Evolutionary conservation across 257 asterid species (phyloP), one percentile per base, ranked within the genome.

Genomic region (Solanum ossicruentum): DNA sequence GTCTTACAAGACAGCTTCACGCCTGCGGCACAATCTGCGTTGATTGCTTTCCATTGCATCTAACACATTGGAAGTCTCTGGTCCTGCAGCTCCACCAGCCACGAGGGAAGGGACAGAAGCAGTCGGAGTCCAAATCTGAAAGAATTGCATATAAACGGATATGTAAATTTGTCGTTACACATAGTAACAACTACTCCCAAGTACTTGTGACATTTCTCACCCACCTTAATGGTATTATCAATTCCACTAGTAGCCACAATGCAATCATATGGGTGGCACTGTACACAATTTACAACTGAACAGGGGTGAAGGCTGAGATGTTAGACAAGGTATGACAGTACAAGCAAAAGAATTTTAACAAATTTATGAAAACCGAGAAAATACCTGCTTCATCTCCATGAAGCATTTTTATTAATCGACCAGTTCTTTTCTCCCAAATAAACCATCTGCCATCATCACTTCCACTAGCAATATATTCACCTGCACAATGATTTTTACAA

Each of bases 391-490:
- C 95, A 88, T 97, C 99, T 86, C 99, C 99, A 80, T 86, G 91
- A 83, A 97, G 95, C 94, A 97, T 93, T 89, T 94, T 97, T 58
- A 95, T 80, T 85, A 97, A 83, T 78, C 98, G 93, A 51, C 98
- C 99, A 85, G 98, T 92, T 89, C 79, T 92, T 84, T 93, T 97
- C 87, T 94, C 99, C 99, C 99, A 97, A 28, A 97, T 92, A 88
- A 95, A 95, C 99, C 98, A 97, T 89, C 96, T 90, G 61, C 99
- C 99, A 89, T 97, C 99, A 87, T 97, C 99, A 85, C 99, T 97
- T 88, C 99, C 99, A 84, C 99, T 91, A 61, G 99, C 97, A 71
- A 97, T 83, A 88, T 92, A 95, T 79, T 95, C 98, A 88, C 99
- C 99, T 97, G 93, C 80, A 85, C 84, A 60, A 49, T 54, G 12